These are phyloP conservation scores for Pyracantha coccinea DNA, from an alignment of 331 rosid species.

Conservation along the genomic window DNA sequence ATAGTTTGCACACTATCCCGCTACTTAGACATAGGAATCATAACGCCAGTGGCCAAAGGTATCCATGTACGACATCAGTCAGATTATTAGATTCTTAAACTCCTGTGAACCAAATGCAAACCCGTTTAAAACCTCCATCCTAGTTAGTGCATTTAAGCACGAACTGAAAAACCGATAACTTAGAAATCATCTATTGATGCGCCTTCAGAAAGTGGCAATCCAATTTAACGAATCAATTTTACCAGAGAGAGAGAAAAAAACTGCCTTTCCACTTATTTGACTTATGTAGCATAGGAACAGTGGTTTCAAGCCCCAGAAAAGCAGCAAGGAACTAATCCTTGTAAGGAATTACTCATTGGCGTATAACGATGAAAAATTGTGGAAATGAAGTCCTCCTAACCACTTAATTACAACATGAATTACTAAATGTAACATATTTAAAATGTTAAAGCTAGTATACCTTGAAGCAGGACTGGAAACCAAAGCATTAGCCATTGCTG, in stretches of 20 bases:
- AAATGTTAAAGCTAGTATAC: conserved; percentile 31
- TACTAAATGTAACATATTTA: neutral
- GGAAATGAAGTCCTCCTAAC: neutral
- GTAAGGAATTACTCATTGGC: neutral
- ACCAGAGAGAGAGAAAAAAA: neutral
- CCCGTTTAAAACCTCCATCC: neutral
- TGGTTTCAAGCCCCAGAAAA: neutral
- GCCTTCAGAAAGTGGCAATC: neutral
- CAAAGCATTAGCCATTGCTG: conserved; percentile 60
- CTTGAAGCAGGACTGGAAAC: conserved; percentile 90
- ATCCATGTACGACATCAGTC: neutral
- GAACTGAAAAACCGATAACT: neutral
- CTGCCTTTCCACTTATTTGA: neutral
- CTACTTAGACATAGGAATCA: neutral
- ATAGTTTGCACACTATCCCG: neutral
- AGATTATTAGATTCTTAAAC: neutral
- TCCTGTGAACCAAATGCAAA: neutral
- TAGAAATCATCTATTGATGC: neutral
- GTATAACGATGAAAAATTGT: neutral
- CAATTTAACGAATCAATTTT: neutral
- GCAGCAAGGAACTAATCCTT: neutral
- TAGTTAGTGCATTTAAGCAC: neutral
- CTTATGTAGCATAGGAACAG: neutral
- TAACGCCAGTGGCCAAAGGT: conserved; percentile 12
- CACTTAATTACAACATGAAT: neutral